Base-by-base conservation (phyloP, 2,329 filamentous ascomycete species). In the Neonectria coccinea region DNA sequence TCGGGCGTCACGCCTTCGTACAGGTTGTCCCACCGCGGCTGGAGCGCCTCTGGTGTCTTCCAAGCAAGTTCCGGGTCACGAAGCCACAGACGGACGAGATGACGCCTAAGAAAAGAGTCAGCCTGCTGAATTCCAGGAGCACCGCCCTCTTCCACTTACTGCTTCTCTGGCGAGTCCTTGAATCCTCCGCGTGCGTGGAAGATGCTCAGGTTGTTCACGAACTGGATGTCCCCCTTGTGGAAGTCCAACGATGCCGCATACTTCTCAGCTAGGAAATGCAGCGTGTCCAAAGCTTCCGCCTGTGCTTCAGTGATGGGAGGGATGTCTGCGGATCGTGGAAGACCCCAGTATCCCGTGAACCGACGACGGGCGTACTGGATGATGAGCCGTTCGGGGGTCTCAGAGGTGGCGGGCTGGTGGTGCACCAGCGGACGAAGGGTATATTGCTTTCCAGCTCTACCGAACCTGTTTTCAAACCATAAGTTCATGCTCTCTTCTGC, bases 351-450 rank as follows among this genome's bases (percentile, higher is more conserved):
- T 2, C 89, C 80, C 56, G 87, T 88, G 67, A 90, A 89, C 27
- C 78, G 79, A 1, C 88, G 82, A 3, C 88, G 83, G 0, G 85
- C 86, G 67, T 90, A 91, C 66, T 90, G 87, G 31, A 91, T 82
- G 7, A 87, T 76, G 1, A 90, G 75, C 1, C 86, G 81, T 70
- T 90, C 84, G 0, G 86, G 85, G 0, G 74, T 72, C 1, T 73
- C 75, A 0, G 68, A 76, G 0, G 80, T 84, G 10, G 81, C 80
- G 0, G 85, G 82, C 52, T 88, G 84, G 70, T 88, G 82, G 74
- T 87, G 85, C 5, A 90, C 74, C 5, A 90, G 77, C 2, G 88
- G 86, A 0, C 86, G 80, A 12, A 78, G 74, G 48, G 73, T 80
- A 70, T 82, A 88, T 14, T 81, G 62, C 31, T 80, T 80, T 7